Conservation (phyloP, 1,139 yeast species). For the Eremothecium cymbalariae region DNA sequence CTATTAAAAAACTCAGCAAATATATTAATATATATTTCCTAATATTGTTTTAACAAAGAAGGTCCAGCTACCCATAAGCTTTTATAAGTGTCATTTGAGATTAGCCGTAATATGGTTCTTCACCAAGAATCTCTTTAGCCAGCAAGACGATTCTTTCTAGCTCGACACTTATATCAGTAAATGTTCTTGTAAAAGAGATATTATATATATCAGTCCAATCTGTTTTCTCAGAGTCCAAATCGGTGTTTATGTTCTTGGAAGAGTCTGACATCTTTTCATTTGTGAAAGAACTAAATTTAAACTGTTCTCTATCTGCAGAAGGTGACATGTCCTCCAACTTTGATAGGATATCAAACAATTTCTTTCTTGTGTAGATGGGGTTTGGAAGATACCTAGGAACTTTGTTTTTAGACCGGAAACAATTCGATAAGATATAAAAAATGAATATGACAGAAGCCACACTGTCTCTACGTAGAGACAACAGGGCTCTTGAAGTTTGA, state of each 20-base stretch:
- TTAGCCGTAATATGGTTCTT: constrained; percentile 27
- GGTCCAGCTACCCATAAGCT: too few species aligned
- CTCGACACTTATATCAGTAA: constrained; percentile 40
- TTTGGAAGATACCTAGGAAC: constrained; percentile 41
- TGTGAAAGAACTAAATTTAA: neutral
- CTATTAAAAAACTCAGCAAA: too few species aligned
- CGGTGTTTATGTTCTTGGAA: constrained; percentile 5
- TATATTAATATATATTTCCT: too few species aligned
- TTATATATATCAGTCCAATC: constrained; percentile 45
- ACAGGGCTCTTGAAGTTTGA: constrained; percentile 33
- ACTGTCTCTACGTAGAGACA: constrained; percentile 41
- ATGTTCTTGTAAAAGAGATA: constrained; percentile 42
- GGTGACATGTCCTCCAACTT: constrained; percentile 24
- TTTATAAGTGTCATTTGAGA: too few species aligned
- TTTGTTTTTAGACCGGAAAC: constrained; percentile 34
- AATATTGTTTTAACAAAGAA: too few species aligned
- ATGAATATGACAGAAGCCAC: constrained; percentile 40
- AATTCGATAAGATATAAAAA: constrained; percentile 38
- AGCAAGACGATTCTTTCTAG: constrained; percentile 35
- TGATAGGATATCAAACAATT: constrained; percentile 36
- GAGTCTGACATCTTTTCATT: neutral
- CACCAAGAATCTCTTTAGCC: constrained; percentile 40
- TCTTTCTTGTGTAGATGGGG: constrained; percentile 37
- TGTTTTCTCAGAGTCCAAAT: constrained; percentile 27
- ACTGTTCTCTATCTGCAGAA: constrained; percentile 1